Evolutionary conservation across 495 filamentous ascomycete genomes (phyloP).

Genomic region (Immersiella caudata): DNA sequence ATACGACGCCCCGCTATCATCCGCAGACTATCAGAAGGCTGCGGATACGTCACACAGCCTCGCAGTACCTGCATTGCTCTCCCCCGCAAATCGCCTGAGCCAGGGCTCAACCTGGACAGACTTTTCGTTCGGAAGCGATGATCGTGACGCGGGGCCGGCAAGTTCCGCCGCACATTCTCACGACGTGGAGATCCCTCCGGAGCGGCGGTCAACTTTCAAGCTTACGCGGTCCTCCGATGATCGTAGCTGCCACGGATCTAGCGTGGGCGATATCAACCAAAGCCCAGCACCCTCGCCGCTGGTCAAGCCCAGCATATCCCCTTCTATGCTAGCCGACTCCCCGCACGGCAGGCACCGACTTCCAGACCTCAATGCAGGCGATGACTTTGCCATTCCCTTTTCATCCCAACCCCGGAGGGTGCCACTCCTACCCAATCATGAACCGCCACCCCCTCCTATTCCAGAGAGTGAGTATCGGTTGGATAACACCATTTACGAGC

Average conservation of each 20-base stretch:
- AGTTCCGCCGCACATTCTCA: constrained; percentile 29
- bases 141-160: constrained; percentile 31
- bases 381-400: constrained; percentile 38
- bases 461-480: constrained; percentile 29
- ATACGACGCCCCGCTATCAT: constrained; percentile 31
- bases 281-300: constrained; percentile 34
- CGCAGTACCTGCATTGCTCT: constrained; percentile 46
- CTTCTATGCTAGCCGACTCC: constrained; percentile 32
- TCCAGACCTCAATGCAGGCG: constrained; percentile 42
- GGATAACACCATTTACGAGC: constrained; percentile 41
- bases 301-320: constrained; percentile 26
- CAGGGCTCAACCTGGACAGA: constrained; percentile 60
- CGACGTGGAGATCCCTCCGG: constrained; percentile 24
- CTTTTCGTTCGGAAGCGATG: constrained; percentile 55
- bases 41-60: constrained; percentile 41
- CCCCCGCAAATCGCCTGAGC: constrained; percentile 52
- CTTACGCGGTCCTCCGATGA: constrained; percentile 24
- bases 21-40: constrained; percentile 32
- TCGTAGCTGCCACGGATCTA: constrained; percentile 27
- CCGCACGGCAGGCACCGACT: constrained; percentile 38
- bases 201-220: constrained; percentile 21
- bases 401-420: constrained; percentile 24
- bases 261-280: constrained; percentile 25
- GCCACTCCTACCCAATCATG: constrained; percentile 40
- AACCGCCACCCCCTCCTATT: constrained; percentile 36